Base-by-base conservation (phyloP, 345 rosid species). In the Lagerstroemia speciosa region DNA sequence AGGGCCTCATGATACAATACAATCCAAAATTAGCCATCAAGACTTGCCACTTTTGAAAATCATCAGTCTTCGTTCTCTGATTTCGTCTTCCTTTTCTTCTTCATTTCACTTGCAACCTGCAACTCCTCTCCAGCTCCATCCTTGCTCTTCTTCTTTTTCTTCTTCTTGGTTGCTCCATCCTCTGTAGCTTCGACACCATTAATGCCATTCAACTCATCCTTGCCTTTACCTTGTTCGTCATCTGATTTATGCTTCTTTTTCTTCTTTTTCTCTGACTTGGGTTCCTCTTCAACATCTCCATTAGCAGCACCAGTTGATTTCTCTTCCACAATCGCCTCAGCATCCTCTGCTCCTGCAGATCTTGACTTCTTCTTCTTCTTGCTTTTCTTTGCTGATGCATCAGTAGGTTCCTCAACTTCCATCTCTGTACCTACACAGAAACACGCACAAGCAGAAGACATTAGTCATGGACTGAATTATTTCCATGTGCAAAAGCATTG, bases 321-420 rank as follows among this genome's bases (percentile, higher is more conserved):
- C 65, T 81, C 83, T 68, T 68, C 84, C 0, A 31, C 70, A 77
- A 75, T 75, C n/a, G 82, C 77, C 52, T 74, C 81, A 15, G 16
- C 29, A 29, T 64, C 46, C 36, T 36, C 46, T 64, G 62, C 66
- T 36, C 53, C 74, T 5, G 73, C 84, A 16, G 78, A 36, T 64
- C 81, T 86, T 0, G 83, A 80, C 70, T 84, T 84, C 86, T 81
- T 83, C 38, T 36, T 36, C 65, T 88, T 86, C 82, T 84, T 86
- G 78, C 79, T 82, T 66, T 84, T 86, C 85, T 89, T 84, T 29
- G 22, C 78, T 0, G 91, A 78, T 57, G 69, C 77, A 32, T 78
- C 86, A 57, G 70, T 71, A 8, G 84, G 62, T 43, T 84, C 93
- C 76, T 84, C 89, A 30, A 83, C 76, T 26, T 80, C 85, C 71